These are phyloP conservation scores for Micractinium conductrix DNA, from an alignment of 139 green algal species.

Conservation along the genomic window DNA sequence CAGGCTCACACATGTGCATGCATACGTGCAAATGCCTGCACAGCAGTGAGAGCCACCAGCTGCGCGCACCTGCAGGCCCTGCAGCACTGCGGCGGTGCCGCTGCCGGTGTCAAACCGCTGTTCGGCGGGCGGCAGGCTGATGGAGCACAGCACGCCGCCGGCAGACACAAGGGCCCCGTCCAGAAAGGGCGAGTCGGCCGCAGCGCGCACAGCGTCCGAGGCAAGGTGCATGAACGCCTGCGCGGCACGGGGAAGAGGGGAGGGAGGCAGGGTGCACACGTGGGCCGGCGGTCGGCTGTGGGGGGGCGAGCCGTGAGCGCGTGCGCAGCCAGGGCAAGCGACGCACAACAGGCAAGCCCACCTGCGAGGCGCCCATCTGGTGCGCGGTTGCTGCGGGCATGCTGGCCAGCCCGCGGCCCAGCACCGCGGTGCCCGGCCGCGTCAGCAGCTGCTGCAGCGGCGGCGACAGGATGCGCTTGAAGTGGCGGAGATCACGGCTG, in stretches of 20 bases:
- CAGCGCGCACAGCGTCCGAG: slow-evolving; percentile 58
- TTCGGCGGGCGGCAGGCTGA: slow-evolving; percentile 61
- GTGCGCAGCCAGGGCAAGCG: too few species aligned
- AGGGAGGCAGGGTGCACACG: neutral
- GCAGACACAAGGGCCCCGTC: slow-evolving; percentile 60
- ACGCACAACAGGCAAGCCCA: neutral
- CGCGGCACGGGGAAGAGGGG: neutral
- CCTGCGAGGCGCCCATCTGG: slow-evolving; percentile 50
- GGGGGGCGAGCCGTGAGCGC: too few species aligned
- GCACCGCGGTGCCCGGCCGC: slow-evolving; percentile 48
- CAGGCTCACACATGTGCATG: too few species aligned
- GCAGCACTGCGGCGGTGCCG: neutral
- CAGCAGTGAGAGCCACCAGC: neutral
- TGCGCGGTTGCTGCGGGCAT: slow-evolving; percentile 59
- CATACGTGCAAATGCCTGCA: too few species aligned
- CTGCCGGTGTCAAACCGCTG: slow-evolving; percentile 12
- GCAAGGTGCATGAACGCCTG: slow-evolving; percentile 64
- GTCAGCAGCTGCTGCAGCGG: slow-evolving; percentile 43
- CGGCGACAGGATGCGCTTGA: slow-evolving; percentile 72
- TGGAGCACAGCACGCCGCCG: slow-evolving; percentile 74
- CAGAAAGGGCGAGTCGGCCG: slow-evolving; percentile 80
- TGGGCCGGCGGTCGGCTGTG: too few species aligned
- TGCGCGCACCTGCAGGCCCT: neutral
- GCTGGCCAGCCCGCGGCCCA: slow-evolving; percentile 71
- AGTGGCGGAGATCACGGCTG: slow-evolving; percentile 71